These are phyloP conservation scores for Kodamaea suecica DNA, from an alignment of 1,139 yeast species.

Conservation along the genomic window DNA sequence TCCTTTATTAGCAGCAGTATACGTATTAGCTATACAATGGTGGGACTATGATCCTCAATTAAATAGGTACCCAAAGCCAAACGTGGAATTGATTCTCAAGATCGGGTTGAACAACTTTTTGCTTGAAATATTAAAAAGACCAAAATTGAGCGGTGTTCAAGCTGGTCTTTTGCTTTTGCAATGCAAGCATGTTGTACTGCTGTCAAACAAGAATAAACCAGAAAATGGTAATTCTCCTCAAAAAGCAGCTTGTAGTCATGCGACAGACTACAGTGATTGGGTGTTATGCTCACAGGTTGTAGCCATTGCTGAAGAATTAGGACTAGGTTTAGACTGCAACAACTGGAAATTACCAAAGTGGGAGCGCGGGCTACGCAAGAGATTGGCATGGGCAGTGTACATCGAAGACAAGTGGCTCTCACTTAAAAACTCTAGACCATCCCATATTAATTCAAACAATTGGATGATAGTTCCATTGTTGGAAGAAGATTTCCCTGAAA, in stretches of 20 bases:
- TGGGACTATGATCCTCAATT: conserved; percentile 79
- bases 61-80: conserved; percentile 63
- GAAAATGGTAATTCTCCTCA: conserved; percentile 2
- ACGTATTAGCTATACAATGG: conserved; percentile 74
- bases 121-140: conserved; percentile 64
- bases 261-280: conserved; percentile 71
- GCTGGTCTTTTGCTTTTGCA: conserved; percentile 70
- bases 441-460: conserved; percentile 65
- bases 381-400: conserved; percentile 92
- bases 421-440: conserved; percentile 72
- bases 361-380: conserved; percentile 81
- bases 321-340: conserved; percentile 80
- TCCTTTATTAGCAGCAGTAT: conserved; percentile 72
- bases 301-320: conserved; percentile 80
- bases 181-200: conserved; percentile 47
- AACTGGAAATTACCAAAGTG: conserved; percentile 88
- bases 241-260: conserved; percentile 14
- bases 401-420: conserved; percentile 88
- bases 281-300: conserved; percentile 82
- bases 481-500: conserved; percentile 75
- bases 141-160: conserved; percentile 76
- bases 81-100: conserved; percentile 45
- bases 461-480: conserved; percentile 66
- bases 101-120: conserved; percentile 61
- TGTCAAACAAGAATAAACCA: conserved; percentile 5